A percentile compares a stretch with the other conserved stretches of the same genome.
Conservation (phyloP, 2,329 filamentous ascomycete species). For the Cryphonectria radicalis region DNA sequence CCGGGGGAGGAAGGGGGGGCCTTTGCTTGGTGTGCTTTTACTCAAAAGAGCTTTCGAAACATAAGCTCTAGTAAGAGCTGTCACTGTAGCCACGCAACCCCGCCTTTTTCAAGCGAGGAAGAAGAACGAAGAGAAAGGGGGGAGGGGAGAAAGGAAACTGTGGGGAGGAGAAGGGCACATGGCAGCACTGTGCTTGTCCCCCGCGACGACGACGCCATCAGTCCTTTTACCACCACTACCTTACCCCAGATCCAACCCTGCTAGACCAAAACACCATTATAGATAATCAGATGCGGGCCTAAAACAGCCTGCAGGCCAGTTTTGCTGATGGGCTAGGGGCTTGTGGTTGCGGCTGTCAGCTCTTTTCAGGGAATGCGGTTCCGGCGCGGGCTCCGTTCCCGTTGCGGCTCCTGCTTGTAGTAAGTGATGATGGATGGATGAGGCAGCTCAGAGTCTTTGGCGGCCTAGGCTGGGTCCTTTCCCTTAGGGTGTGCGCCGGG, state of each 20-base stretch:
- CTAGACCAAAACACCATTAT: background rate
- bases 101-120: background rate
- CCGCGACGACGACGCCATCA: background rate
- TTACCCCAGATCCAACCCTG: conserved; percentile 19
- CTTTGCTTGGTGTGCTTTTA: background rate
- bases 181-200: background rate
- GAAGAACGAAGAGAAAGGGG: background rate
- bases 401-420: background rate
- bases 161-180: background rate
- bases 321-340: background rate
- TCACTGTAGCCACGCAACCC: background rate
- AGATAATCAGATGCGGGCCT: background rate
- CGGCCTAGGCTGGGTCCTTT: background rate
- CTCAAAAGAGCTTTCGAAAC: background rate
- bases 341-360: background rate
- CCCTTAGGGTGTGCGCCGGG: too few species aligned
- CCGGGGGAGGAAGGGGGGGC: background rate
- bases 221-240: background rate
- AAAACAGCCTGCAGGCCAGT: background rate
- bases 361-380: background rate
- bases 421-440: background rate
- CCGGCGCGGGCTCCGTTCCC: too few species aligned
- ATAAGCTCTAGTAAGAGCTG: background rate
- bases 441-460: background rate
- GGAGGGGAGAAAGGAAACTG: background rate